Evolutionary conservation across 805 yeast species (phyloP).

Genomic region (Kuraishia cidri): DNA sequence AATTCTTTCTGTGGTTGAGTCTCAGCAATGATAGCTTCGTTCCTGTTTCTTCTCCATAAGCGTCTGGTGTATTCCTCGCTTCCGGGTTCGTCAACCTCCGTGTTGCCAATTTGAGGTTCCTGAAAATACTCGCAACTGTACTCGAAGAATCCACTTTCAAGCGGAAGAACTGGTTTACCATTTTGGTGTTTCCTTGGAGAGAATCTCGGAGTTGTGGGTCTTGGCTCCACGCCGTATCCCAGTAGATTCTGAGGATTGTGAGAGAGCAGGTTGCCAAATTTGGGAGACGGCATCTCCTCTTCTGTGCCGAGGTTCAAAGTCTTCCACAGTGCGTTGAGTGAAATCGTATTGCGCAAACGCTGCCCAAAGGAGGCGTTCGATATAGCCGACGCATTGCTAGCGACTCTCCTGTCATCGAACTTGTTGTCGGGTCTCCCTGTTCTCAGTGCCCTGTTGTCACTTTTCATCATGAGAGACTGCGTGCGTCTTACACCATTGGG

Average conservation of each 20-base stretch:
- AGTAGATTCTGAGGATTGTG: not conserved
- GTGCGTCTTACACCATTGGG: not conserved
- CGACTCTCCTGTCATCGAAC: slow-evolving; percentile 6
- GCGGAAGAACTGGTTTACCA: slow-evolving; percentile 38
- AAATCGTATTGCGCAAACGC: slow-evolving; percentile 9
- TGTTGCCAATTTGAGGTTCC: slow-evolving; percentile 87
- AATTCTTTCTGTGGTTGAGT: slow-evolving; percentile 86
- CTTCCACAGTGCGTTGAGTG: slow-evolving; percentile 12
- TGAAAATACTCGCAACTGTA: slow-evolving; percentile 88
- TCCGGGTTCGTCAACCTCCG: slow-evolving; percentile 87
- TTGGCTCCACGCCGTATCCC: slow-evolving; percentile 31
- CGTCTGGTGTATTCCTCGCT: slow-evolving; percentile 75
- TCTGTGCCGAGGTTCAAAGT: slow-evolving; percentile 12
- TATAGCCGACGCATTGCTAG: slow-evolving; percentile 9
- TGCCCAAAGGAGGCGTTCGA: slow-evolving; percentile 12
- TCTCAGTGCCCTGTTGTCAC: no score
- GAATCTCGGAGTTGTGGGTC: slow-evolving; percentile 53
- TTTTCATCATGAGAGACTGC: no score
- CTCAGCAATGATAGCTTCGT: slow-evolving; percentile 76
- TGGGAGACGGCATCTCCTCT: slow-evolving; percentile 8
- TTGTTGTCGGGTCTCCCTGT: not conserved
- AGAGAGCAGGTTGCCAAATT: not conserved
- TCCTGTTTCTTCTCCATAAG: slow-evolving; percentile 84
- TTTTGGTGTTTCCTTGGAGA: slow-evolving; percentile 16
- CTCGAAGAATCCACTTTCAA: slow-evolving; percentile 57